These are phyloP conservation scores for Mycena chlorophos DNA, from an alignment of 768 basidiomycete species.

Conservation along the genomic window DNA sequence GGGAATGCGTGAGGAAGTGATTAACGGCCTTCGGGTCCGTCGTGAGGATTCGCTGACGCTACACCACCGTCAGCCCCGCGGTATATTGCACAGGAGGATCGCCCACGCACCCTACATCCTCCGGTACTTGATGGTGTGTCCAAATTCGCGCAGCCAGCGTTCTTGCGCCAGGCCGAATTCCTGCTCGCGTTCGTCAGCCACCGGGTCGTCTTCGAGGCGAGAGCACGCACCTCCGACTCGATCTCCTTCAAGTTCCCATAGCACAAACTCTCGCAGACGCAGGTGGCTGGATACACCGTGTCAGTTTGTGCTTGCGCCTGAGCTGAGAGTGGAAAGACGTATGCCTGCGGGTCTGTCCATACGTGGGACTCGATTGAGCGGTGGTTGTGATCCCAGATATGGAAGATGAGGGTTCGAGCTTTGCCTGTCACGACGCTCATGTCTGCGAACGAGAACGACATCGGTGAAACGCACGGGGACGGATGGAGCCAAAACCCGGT, in stretches of 20 bases:
- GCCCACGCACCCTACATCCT: not conserved
- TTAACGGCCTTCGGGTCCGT: not conserved
- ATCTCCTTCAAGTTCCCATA: not conserved
- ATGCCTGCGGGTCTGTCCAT: too few relatives aligned
- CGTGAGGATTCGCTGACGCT: not conserved
- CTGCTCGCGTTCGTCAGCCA: not conserved
- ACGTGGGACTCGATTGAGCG: too few relatives aligned
- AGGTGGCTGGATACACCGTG: too few relatives aligned
- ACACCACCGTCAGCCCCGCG: not conserved
- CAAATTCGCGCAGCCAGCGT: not conserved
- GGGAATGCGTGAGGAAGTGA: not conserved
- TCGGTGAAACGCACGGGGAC: too few relatives aligned
- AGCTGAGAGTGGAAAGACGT: too few relatives aligned
- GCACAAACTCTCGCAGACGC: not conserved
- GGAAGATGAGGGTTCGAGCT: too few relatives aligned
- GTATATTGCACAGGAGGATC: not conserved
- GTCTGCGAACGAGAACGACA: too few relatives aligned
- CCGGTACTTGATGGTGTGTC: constrained; percentile 11
- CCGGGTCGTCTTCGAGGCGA: not conserved
- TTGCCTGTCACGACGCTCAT: too few relatives aligned
- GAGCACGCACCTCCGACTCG: not conserved
- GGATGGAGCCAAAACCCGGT: too few relatives aligned
- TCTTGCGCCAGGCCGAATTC: not conserved
- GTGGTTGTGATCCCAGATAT: too few relatives aligned
- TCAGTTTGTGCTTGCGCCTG: too few relatives aligned